phyloP scores from a whole-genome alignment of 495 filamentous ascomycete species.

The Daldinia loculata region DNA sequence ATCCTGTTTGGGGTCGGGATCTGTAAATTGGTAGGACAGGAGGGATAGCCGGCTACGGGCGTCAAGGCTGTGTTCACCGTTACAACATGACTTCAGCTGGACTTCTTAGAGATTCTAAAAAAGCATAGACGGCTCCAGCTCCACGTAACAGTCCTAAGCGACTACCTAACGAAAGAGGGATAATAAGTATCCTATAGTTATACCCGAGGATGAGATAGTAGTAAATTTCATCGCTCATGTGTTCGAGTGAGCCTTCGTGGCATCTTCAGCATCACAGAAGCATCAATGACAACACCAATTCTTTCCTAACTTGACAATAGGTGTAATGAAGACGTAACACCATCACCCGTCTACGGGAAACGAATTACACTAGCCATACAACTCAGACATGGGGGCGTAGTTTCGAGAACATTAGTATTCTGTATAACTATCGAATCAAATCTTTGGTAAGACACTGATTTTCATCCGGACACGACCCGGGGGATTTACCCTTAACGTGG shows the following conservation, averaged over 20 bases:
- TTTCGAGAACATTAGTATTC: not conserved
- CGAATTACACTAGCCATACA: not conserved
- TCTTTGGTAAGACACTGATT: not conserved
- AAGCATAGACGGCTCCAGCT: not conserved
- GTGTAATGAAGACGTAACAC: not conserved
- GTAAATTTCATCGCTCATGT: not conserved
- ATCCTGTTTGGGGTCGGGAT: slow-evolving; percentile 13
- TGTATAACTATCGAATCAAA: not conserved
- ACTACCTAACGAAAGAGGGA: not conserved
- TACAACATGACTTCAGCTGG: not conserved
- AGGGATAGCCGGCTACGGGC: not conserved
- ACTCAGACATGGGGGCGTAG: not conserved
- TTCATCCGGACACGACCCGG: not conserved
- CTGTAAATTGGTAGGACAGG: not conserved
- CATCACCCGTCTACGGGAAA: not conserved
- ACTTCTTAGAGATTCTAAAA: not conserved
- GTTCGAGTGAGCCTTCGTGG: not conserved
- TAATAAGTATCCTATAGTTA: not conserved
- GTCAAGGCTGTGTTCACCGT: not conserved
- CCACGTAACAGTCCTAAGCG: not conserved
- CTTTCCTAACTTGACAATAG: not conserved
- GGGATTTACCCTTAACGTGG: not conserved
- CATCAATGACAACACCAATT: not conserved
- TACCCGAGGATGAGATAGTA: not conserved
- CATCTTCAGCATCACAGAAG: not conserved